These are phyloP conservation scores for Jamesozyma jinghongensis DNA, from an alignment of 805 yeast genomes.

Conservation along the genomic window DNA sequence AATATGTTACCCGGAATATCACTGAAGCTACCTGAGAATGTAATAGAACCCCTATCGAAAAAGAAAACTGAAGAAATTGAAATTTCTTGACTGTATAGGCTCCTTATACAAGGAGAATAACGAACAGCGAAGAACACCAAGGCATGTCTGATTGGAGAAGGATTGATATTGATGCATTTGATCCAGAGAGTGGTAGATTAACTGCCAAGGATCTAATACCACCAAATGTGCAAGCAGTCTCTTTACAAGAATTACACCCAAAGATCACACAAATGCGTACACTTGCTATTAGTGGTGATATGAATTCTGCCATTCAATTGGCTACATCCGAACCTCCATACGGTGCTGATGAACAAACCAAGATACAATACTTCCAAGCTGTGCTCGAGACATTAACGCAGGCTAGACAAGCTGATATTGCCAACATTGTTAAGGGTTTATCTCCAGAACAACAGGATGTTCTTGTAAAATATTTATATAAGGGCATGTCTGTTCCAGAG, in stretches of 20 bases:
- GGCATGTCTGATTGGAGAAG: slow-evolving; percentile 66
- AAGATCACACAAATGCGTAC: slow-evolving; percentile 51
- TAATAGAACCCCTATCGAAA: background rate
- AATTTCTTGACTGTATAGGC: no score
- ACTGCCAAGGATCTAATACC: slow-evolving; percentile 54
- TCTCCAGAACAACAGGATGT: slow-evolving; percentile 60
- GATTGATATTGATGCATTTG: slow-evolving; percentile 86
- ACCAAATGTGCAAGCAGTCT: slow-evolving; percentile 43
- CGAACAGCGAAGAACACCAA: background rate
- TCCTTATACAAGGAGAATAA: no score
- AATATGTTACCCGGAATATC: background rate
- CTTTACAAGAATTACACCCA: slow-evolving; percentile 45
- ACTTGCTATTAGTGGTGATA: slow-evolving; percentile 62
- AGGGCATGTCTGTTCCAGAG: slow-evolving; percentile 67
- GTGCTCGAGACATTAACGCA: slow-evolving; percentile 67
- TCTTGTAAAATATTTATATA: slow-evolving; percentile 75
- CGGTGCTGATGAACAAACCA: slow-evolving; percentile 50
- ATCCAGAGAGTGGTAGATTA: slow-evolving; percentile 63
- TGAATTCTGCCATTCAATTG: slow-evolving; percentile 51
- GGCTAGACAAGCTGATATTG: slow-evolving; percentile 59
- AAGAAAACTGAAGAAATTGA: background rate
- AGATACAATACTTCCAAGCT: slow-evolving; percentile 38
- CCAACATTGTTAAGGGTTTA: slow-evolving; percentile 50
- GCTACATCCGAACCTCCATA: slow-evolving; percentile 75
- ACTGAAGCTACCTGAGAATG: background rate